phyloP scores from a whole-genome alignment of 495 filamentous ascomycete species.

The Xanthoparmelia taractica region DNA sequence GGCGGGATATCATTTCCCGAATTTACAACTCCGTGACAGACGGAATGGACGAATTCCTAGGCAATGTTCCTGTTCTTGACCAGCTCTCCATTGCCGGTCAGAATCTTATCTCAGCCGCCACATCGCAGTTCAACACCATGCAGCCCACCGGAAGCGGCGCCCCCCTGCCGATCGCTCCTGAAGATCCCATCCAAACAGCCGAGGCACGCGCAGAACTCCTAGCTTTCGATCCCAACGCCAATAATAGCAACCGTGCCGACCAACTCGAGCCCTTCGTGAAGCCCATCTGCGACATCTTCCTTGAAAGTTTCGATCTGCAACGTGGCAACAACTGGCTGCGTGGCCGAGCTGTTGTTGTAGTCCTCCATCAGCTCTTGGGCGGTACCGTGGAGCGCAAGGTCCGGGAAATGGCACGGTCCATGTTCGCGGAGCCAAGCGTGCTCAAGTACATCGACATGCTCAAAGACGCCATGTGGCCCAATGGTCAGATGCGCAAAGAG shows the following conservation, averaged over 20 bases:
- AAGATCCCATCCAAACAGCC: slow-evolving; percentile 60
- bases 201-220: slow-evolving; percentile 93
- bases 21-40: slow-evolving; percentile 95
- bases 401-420: slow-evolving; percentile 62
- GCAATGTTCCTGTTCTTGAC: slow-evolving; percentile 91
- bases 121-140: slow-evolving; percentile 59
- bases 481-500: slow-evolving; percentile 41
- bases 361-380: slow-evolving; percentile 62
- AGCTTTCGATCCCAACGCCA: slow-evolving; percentile 71
- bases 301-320: slow-evolving; percentile 92
- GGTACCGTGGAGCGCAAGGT: slow-evolving; percentile 92
- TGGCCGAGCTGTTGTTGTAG: slow-evolving; percentile 85
- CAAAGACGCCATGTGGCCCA: slow-evolving; percentile 73
- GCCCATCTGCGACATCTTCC: slow-evolving; percentile 94
- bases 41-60: slow-evolving; percentile 95
- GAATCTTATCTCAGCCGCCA: slow-evolving; percentile 83
- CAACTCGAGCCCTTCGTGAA: slow-evolving; percentile 94
- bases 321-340: slow-evolving; percentile 89
- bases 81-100: slow-evolving; percentile 89
- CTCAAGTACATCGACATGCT: slow-evolving; percentile 64
- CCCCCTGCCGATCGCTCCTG: slow-evolving; percentile 36
- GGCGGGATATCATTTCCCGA: slow-evolving; percentile 84
- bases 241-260: slow-evolving; percentile 14
- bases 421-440: slow-evolving; percentile 70
- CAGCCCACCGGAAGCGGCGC: slow-evolving; percentile 36